These are phyloP conservation scores for Nakazawaea anatomiae DNA, from an alignment of 805 yeast genomes.

Conservation along the genomic window DNA sequence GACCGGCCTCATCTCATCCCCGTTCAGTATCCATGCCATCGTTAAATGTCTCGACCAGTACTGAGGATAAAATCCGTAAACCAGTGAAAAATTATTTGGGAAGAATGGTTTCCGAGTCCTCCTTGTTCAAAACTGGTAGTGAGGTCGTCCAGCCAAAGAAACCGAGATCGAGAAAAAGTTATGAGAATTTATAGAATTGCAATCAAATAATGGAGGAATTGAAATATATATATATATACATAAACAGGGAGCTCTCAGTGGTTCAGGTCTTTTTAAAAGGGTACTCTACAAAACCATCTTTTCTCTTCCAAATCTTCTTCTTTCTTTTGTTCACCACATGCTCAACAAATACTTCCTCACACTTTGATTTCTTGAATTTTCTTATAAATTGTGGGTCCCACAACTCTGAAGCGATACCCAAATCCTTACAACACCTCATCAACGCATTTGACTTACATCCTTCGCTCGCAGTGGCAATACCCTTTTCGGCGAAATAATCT, in stretches of 20 bases:
- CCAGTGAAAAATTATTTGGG: neutral
- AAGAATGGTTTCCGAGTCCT: neutral
- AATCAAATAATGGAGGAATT: no score
- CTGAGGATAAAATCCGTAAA: neutral
- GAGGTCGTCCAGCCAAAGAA: neutral
- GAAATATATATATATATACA: no score
- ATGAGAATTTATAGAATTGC: neutral
- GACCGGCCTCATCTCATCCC: neutral
- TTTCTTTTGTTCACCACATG: constrained; percentile 76
- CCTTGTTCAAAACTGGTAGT: neutral
- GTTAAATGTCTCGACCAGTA: neutral
- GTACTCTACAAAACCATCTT: constrained; percentile 75
- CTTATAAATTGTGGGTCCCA: constrained; percentile 96
- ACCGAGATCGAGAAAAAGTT: neutral
- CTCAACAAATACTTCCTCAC: constrained; percentile 83
- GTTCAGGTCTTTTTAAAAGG: constrained; percentile 53
- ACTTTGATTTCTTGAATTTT: constrained; percentile 52
- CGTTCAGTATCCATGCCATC: constrained; percentile 2
- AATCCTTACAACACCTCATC: constrained; percentile 97
- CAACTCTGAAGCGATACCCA: constrained; percentile 92
- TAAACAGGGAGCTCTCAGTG: neutral
- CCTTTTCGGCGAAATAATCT: constrained; percentile 79
- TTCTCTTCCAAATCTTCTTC: constrained; percentile 90
- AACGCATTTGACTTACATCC: constrained; percentile 95
- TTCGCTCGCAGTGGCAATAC: constrained; percentile 92